phyloP scores from a whole-genome alignment of 768 basidiomycete genomes.

The Suillus clintonianus region DNA sequence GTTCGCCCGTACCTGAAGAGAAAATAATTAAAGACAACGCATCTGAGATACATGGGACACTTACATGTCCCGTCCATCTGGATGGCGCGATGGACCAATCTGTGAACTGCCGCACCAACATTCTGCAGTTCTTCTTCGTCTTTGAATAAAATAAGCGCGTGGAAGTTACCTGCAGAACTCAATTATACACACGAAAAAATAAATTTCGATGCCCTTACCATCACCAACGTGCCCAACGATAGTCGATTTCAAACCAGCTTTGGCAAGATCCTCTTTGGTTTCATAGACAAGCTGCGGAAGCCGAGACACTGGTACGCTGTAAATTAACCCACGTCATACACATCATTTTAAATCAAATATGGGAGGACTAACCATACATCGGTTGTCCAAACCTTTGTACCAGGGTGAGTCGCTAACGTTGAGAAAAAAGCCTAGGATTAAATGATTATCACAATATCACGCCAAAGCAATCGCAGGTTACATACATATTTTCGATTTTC shows the following conservation, averaged over 20 bases:
- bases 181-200: not conserved
- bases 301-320: constrained; percentile 68
- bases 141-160: constrained; percentile 56
- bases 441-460: not conserved
- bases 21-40: constrained; percentile 6
- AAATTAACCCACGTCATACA: not conserved
- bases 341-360: not conserved
- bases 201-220: constrained; percentile 49
- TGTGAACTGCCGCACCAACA: constrained; percentile 63
- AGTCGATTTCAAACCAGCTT: constrained; percentile 59
- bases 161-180: constrained; percentile 42
- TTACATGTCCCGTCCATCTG: constrained; percentile 75
- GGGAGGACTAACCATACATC: constrained; percentile 73
- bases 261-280: constrained; percentile 75
- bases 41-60: constrained; percentile 21
- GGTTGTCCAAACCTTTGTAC: constrained; percentile 76
- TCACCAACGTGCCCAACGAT: constrained; percentile 85
- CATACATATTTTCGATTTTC: constrained; percentile 76
- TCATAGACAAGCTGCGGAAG: constrained; percentile 72
- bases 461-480: not conserved
- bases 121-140: constrained; percentile 57
- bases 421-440: constrained; percentile 52
- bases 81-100: constrained; percentile 72
- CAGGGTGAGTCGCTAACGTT: constrained; percentile 64
- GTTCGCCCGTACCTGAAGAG: constrained; percentile 73